Evolutionary conservation across 768 basidiomycete species (phyloP), one percentile per base, ranked within the genome.

Genomic region (Collybiopsis luxurians): DNA sequence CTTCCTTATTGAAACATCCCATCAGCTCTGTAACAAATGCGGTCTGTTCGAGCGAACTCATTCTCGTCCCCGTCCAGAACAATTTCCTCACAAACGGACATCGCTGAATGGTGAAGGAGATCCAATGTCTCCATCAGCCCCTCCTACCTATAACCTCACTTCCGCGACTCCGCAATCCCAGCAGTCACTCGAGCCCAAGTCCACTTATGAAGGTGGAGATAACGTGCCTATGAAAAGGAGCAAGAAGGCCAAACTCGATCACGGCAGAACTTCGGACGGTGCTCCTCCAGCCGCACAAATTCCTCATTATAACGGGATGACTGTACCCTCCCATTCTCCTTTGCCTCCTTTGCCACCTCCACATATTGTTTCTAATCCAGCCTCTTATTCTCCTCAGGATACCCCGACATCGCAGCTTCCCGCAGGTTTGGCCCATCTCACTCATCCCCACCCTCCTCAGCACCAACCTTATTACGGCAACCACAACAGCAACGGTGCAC

Each of bases 41-140:
- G 89, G 89, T n/a, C 71, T 91, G 3, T 91, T 90, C 59, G 89
- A 91, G 69, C 81, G 89, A 42, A 91, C 89, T 0, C 89, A 91
- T 69, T 87, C 87, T n/a, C 81, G 87, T 19, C 85, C 89, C 9
- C 76, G 89, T 38, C 89, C 89, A 0, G 88, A 90, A 60, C 89
- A 89, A 63, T 90, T 90, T 68, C 89, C 88, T 5, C 89, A 89
- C 73, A 88, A 88, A 63, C 80, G 88, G 36, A 89, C 87, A 0
- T 86, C 87, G 0, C 73, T 89, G 31, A 31, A 24, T 13, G 53
- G 42, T 3, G 40, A 30, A 44, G 39, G 30, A 12, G 42, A 54
- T 23, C 31, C n/a, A 30, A 17, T 21, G n/a, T 44, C 53, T n/a
- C 42, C 39, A 11, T 7, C 40, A 21, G 13, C 31, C 5, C 24